These are phyloP conservation scores for Tolypocladium inflatum DNA, from an alignment of 2,329 filamentous ascomycete genomes.

Conservation along the genomic window DNA sequence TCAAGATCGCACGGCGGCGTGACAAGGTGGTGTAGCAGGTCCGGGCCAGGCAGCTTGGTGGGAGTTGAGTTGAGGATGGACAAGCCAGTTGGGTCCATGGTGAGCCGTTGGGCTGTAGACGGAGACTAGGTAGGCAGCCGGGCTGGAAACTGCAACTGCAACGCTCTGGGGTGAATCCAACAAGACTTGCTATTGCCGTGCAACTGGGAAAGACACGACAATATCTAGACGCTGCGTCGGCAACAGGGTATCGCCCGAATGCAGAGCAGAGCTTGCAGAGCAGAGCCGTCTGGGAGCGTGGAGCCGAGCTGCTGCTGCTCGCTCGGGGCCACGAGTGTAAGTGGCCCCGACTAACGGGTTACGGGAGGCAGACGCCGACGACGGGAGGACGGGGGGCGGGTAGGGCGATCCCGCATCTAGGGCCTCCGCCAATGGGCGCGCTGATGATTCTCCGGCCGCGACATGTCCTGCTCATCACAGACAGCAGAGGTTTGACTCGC, in stretches of 20 bases:
- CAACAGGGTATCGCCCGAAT: neutral
- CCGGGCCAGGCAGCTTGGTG: slow-evolving; percentile 29
- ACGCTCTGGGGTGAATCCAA: neutral
- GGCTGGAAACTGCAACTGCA: neutral
- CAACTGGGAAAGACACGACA: neutral
- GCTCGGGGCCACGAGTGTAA: neutral
- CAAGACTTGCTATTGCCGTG: neutral
- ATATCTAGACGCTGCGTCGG: neutral
- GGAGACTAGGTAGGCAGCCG: neutral
- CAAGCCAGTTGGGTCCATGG: slow-evolving; percentile 18
- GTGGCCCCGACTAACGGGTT: neutral
- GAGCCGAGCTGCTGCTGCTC: neutral
- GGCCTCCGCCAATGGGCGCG: slow-evolving; percentile 4
- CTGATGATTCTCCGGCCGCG: slow-evolving; percentile 1
- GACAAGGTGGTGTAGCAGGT: slow-evolving; percentile 51
- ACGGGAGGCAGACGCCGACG: neutral
- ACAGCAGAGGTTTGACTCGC: neutral
- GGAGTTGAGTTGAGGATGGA: slow-evolving; percentile 39
- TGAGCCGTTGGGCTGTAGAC: neutral
- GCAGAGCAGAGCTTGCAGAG: neutral
- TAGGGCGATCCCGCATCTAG: neutral
- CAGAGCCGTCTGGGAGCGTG: neutral
- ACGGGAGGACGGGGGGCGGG: neutral
- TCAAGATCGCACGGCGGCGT: slow-evolving; percentile 15
- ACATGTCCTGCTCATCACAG: neutral